Percentiles rank a stretch among this genome's conserved stretches.
phyloP scores from a whole-genome alignment of 805 yeast species.

The Nadsonia fulvescens region DNA sequence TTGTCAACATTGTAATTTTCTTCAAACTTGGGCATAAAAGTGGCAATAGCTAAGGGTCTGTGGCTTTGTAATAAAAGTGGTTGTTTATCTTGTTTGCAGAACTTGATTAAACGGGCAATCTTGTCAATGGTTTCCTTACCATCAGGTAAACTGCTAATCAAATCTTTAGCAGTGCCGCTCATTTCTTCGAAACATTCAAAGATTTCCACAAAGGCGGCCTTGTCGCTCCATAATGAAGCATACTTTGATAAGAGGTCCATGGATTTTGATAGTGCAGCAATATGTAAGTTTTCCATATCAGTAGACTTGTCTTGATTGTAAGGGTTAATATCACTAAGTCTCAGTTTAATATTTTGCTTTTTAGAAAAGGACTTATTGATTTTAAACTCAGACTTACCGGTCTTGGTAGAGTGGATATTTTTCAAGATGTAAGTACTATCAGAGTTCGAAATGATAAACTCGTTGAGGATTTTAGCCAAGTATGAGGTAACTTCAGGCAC shows the following conservation, averaged over 20 bases:
- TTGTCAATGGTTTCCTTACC: slow-evolving; percentile 17
- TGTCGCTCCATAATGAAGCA: slow-evolving; percentile 37
- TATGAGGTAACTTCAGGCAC: slow-evolving; percentile 62
- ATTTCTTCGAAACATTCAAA: no score
- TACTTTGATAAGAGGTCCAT: slow-evolving; percentile 3
- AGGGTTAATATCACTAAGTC: neutral
- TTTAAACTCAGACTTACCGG: no score
- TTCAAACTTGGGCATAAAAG: slow-evolving; percentile 81
- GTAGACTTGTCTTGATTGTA: no score
- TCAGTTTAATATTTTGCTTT: no score
- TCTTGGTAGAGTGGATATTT: no score
- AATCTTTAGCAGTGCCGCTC: no score
- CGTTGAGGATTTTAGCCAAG: no score
- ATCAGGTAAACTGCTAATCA: slow-evolving; percentile 1
- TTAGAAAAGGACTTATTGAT: no score
- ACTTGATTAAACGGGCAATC: slow-evolving; percentile 30
- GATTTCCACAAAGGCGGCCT: slow-evolving; percentile 43
- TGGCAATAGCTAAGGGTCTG: slow-evolving; percentile 65
- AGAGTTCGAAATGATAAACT: no score
- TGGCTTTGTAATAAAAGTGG: slow-evolving; percentile 76
- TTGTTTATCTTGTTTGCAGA: slow-evolving; percentile 31
- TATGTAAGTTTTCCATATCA: neutral
- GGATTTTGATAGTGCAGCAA: slow-evolving; percentile 2
- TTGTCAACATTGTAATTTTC: slow-evolving; percentile 92
- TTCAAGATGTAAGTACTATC: no score